phyloP scores from a whole-genome alignment of 768 basidiomycete species.

The Sistotremastrum suecicum region DNA sequence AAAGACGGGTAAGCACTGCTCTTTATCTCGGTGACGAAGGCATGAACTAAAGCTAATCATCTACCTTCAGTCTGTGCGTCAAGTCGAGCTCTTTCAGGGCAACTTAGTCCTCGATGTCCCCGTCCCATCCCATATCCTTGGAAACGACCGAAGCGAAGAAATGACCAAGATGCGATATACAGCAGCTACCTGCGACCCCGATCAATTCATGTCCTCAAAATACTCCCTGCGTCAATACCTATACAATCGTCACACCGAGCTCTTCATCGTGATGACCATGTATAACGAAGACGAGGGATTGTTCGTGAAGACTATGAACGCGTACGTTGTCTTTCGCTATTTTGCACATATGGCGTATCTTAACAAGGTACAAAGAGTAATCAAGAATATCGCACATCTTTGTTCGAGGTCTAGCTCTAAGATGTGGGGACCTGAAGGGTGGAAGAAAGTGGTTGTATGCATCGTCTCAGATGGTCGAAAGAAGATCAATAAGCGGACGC shows the following conservation, averaged over 20 bases:
- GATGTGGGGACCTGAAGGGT: conserved; percentile 78
- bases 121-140: conserved; percentile 65
- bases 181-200: conserved; percentile 80
- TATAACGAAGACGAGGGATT: conserved; percentile 83
- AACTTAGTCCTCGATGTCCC: conserved; percentile 77
- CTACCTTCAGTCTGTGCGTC: conserved; percentile 36
- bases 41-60: neutral
- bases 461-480: conserved; percentile 74
- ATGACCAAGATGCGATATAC: conserved; percentile 80
- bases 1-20: conserved; percentile 31
- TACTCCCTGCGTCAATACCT: conserved; percentile 74
- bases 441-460: conserved; percentile 86
- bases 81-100: conserved; percentile 68
- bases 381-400: conserved; percentile 76
- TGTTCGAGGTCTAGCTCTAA: conserved; percentile 57
- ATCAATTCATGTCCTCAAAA: conserved; percentile 66
- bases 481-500: conserved; percentile 82
- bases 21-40: neutral
- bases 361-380: conserved; percentile 34
- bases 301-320: conserved; percentile 73
- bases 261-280: conserved; percentile 96
- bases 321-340: conserved; percentile 29
- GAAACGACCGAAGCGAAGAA: conserved; percentile 49
- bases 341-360: neutral
- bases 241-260: conserved; percentile 68